Percentiles rank a stretch among this genome's conserved stretches.
phyloP scores from a whole-genome alignment of 139 green algal species.

The Chlorokybus atmophyticus region DNA sequence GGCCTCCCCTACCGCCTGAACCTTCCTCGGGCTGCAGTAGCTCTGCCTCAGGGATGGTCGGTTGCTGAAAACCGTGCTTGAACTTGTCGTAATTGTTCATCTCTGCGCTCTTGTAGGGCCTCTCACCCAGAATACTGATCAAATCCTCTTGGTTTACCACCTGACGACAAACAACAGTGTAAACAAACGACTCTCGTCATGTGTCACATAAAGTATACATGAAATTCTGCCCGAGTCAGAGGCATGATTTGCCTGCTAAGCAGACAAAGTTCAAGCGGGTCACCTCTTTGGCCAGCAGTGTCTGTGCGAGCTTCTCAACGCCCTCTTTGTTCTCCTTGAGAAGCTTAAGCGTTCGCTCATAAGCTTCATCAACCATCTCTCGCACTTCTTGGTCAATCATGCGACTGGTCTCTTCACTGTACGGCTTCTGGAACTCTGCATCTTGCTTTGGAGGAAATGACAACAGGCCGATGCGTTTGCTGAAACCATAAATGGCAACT shows the following conservation, averaged over 20 bases:
- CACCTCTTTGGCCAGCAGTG: conserved; percentile 47
- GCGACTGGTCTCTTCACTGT: conserved; percentile 77
- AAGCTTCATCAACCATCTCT: conserved; percentile 61
- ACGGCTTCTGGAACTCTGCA: conserved; percentile 86
- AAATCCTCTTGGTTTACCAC: conserved; percentile 80
- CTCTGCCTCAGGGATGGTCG: too few relatives aligned
- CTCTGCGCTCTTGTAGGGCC: conserved; percentile 69
- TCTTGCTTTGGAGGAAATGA: conserved; percentile 62
- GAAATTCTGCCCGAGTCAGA: conserved; percentile 5
- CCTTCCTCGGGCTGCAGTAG: too few relatives aligned
- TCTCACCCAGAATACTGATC: conserved; percentile 69
- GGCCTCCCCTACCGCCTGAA: too few relatives aligned
- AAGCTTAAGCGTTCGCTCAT: conserved; percentile 70
- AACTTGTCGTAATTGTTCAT: conserved; percentile 95
- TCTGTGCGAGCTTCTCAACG: conserved; percentile 70
- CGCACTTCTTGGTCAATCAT: conserved; percentile 93
- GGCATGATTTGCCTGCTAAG: neutral
- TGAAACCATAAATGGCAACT: conserved; percentile 93
- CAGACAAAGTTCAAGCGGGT: conserved; percentile 25
- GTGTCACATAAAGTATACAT: conserved; percentile 10
- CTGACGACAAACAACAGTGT: too few relatives aligned
- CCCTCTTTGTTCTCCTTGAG: conserved; percentile 63
- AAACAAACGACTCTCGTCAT: neutral
- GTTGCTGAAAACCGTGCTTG: conserved; percentile 30
- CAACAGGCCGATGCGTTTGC: conserved; percentile 78